Evolutionary conservation across 1,139 yeast genomes (phyloP), one percentile per base, ranked within the genome.

Genomic region (Geotrichum aggregatum): DNA sequence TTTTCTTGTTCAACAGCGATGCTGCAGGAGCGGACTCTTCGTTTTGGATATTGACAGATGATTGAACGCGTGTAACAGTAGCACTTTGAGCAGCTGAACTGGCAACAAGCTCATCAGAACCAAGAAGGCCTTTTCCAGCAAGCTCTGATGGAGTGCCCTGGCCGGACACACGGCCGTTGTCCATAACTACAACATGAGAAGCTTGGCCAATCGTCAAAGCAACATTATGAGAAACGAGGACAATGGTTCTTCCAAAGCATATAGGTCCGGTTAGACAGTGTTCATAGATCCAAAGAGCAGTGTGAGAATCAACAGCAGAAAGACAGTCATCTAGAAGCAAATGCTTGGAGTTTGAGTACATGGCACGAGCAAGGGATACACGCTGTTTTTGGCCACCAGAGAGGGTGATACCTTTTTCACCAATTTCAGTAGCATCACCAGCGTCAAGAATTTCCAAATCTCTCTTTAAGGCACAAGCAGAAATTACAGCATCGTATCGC

Each of bases 301-400:
- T 91, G 66, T 91, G 97, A 7, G 98, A 85, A 68, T 92, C 98
- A 56, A 92, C 98, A 47, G 98, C 98, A 66, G 95, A 84, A 62
- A 92, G 76, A 74, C 98, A 91, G 70, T 92, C 98, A 72, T 92
- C 98, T 51, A 92, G 76, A 58, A 92, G 69, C 47, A 92, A 76
- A 64, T 87, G 91, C 58, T 81, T 82, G 1, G 97, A 85, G 63
- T 81, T 80, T 1, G 96, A 87, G 68, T 92, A 92, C 61, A 92
- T 73, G 1, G 98, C 97, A 68, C 98, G 82, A 1, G 98, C 98
- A 55, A 92, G 76, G 1, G 97, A 89, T 43, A 91, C 92, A 70
- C 98, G 82, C 71, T 92, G 98, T 68, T 92, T 92, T 72, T 92
- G 98, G 53, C 98, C 98, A 62, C 98, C 98, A 40, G 97, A 89